Base-by-base conservation (phyloP, 2,329 filamentous ascomycete species). In the Colletotrichum sp. region DNA sequence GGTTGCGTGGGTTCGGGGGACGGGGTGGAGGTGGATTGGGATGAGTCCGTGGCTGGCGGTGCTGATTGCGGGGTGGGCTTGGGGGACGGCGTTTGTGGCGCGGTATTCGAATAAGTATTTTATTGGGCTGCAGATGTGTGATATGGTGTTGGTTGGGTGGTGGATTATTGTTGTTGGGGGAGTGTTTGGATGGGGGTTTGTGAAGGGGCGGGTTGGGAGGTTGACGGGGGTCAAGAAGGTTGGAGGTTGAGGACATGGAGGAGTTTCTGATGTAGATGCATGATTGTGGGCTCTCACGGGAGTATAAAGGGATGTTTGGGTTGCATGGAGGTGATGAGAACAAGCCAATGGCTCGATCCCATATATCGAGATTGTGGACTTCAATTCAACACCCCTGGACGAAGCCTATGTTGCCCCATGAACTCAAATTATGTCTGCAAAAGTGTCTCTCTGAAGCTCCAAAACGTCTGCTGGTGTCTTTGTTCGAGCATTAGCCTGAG, bases 71-170 rank as follows among this genome's bases (percentile, higher is more conserved):
- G 34, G 34, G 7, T 79, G 12, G 62, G 78, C 4, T 64, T 74
- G 71, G 78, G 62, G 10, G 2, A 82, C 80, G 67, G 79, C 64
- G 39, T 77, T 80, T 21, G 28, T 86, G 30, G 79, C 86, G 16
- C 78, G 78, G 52, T 83, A 83, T 71, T 83, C 85, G 34, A 84
- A 85, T 57, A 81, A 79, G 49, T 84, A 87, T 69, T 87, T 84
- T 74, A 80, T 88, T 8, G 80, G 82, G 60, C 78, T 86, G 24
- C 83, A 87, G 81, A 79, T 85, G 77, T 83, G 82, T 73, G 85
- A 84, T 7, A 73, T 86, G 76, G 79, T 82, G 72, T 39, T 86
- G 3, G 83, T 83, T 5, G 13, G 78, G 16, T 80, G 77, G 16
- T 76, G 80, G 64, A 67, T 78, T 12, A 36, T 21, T 5, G 59